These are phyloP conservation scores for Suillus subalutaceus DNA, from an alignment of 768 basidiomycete genomes.

Conservation along the genomic window DNA sequence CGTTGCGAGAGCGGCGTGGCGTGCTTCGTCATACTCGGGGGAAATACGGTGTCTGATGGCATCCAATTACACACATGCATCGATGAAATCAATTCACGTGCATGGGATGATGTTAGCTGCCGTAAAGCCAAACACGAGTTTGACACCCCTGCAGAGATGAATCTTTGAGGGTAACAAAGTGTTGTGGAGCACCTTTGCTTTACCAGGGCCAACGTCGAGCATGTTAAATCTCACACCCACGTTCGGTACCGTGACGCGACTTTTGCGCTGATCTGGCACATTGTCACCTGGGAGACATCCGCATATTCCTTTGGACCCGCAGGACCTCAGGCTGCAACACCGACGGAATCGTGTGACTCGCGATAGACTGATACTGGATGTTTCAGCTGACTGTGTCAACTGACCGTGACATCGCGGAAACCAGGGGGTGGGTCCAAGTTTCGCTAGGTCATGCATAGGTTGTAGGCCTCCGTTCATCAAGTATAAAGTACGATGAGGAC, in stretches of 20 bases:
- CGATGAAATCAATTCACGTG: slow-evolving; percentile 2
- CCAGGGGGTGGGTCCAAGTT: neutral
- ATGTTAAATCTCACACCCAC: neutral
- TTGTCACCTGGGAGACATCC: slow-evolving; percentile 4
- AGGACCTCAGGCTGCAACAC: neutral
- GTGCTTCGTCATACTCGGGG: neutral
- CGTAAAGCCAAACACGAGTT: neutral
- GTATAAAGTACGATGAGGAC: neutral
- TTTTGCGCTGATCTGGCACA: neutral
- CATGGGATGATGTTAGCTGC: neutral
- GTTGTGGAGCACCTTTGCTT: neutral
- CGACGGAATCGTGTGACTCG: neutral
- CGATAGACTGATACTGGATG: neutral
- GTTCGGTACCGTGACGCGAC: slow-evolving; percentile 1
- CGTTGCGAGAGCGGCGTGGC: slow-evolving; percentile 3
- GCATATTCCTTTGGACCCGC: neutral
- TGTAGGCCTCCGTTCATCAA: neutral
- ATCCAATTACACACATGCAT: neutral
- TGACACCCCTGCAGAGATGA: neutral
- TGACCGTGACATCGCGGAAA: neutral
- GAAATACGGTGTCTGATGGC: neutral
- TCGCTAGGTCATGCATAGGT: neutral
- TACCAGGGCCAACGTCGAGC: neutral
- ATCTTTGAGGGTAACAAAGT: neutral
- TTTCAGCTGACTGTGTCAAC: neutral